These are phyloP conservation scores for Penicillium bovifimosum DNA, from an alignment of 495 filamentous ascomycete species.

Conservation along the genomic window DNA sequence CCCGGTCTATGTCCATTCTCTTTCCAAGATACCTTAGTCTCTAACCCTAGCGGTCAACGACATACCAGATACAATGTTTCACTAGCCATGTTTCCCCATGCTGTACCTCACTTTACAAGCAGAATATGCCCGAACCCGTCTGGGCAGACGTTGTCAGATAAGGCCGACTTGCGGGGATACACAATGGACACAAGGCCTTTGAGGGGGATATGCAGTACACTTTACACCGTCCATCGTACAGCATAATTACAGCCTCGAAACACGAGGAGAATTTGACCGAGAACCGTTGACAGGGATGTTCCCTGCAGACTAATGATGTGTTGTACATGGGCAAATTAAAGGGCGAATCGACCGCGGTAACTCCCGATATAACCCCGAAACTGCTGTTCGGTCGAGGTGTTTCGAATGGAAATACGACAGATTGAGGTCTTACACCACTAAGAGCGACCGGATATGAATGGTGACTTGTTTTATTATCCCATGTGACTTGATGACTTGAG, in stretches of 20 bases:
- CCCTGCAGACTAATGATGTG: slow-evolving; percentile 8
- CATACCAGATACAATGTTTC: slow-evolving; percentile 3
- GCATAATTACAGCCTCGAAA: not conserved
- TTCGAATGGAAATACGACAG: not conserved
- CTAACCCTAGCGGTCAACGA: not conserved
- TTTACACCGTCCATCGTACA: not conserved
- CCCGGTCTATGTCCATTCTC: not conserved
- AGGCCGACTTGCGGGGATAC: not conserved
- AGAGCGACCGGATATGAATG: too few relatives aligned
- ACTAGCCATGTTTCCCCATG: slow-evolving; percentile 13
- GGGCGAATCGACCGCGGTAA: not conserved
- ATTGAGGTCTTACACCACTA: not conserved
- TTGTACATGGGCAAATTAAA: slow-evolving; percentile 6
- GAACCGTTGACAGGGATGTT: slow-evolving; percentile 3
- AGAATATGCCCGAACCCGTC: slow-evolving; percentile 8
- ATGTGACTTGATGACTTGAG: slow-evolving; percentile 1
- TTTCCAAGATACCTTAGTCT: not conserved
- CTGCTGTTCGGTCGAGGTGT: not conserved
- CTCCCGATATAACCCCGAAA: not conserved
- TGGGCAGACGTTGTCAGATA: slow-evolving; percentile 13
- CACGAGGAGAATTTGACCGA: slow-evolving; percentile 3
- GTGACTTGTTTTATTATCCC: not conserved
- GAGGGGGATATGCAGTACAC: not conserved
- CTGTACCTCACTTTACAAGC: not conserved
- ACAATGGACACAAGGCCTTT: slow-evolving; percentile 12